A percentile compares a stretch with the other conserved stretches of the same genome.
Conservation (phyloP, 2,329 filamentous ascomycete species). For the Berkeleyomyces basicola region DNA sequence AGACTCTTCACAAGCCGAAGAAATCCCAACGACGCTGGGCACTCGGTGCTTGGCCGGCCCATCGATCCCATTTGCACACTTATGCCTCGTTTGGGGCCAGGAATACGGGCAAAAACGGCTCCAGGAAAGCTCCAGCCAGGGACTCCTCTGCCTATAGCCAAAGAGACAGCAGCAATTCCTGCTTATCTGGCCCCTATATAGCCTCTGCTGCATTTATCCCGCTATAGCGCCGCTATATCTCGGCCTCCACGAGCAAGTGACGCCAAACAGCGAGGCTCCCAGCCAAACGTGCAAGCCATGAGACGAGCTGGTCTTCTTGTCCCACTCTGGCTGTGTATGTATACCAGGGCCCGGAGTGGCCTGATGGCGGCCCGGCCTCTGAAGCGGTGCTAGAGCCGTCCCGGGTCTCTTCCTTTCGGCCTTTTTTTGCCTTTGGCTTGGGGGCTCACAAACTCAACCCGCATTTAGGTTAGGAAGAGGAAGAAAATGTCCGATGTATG, state of each 20-base stretch:
- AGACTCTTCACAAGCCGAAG: not conserved
- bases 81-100: not conserved
- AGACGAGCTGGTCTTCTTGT: not conserved
- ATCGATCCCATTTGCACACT: not conserved
- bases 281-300: not conserved
- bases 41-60: no score
- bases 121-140: not conserved
- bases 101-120: not conserved
- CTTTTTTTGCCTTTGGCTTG: not conserved
- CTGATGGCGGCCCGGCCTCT: not conserved
- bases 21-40: no score
- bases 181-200: not conserved
- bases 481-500: slow-evolving; percentile 1
- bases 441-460: not conserved
- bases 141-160: not conserved
- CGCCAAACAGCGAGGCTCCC: not conserved
- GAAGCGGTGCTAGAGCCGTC: not conserved
- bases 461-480: not conserved
- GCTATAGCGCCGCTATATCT: not conserved
- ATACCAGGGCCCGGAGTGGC: not conserved
- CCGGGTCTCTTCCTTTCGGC: not conserved
- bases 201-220: not conserved
- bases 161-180: not conserved
- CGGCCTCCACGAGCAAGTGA: not conserved
- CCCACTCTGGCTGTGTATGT: not conserved